Conservation (phyloP, 441 rosid genomes). For the Kokia cookei region DNA sequence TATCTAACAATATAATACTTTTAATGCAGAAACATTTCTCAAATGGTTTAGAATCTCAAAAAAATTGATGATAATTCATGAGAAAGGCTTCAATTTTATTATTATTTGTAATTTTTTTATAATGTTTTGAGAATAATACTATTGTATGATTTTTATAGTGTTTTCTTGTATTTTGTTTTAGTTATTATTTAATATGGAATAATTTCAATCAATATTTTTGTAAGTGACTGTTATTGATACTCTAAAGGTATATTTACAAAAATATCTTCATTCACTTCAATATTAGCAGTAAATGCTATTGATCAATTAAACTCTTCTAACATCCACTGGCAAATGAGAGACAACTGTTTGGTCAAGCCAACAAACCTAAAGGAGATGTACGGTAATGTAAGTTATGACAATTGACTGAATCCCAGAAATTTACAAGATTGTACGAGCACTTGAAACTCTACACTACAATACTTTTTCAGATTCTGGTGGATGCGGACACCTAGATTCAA, state of each 20-base stretch:
- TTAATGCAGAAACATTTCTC: too few relatives aligned
- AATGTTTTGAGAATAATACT: too few relatives aligned
- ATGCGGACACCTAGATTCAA: slow-evolving; percentile 29
- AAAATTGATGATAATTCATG: too few relatives aligned
- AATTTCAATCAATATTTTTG: too few relatives aligned
- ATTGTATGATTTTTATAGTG: too few relatives aligned
- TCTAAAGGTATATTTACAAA: slow-evolving; percentile 2
- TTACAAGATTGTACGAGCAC: slow-evolving; percentile 17
- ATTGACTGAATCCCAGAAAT: slow-evolving; percentile 4
- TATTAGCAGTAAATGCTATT: background rate
- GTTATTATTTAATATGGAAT: too few relatives aligned
- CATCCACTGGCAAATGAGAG: slow-evolving; percentile 15
- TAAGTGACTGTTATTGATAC: background rate
- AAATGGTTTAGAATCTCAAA: too few relatives aligned
- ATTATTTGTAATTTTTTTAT: too few relatives aligned
- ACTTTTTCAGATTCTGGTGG: slow-evolving; percentile 22
- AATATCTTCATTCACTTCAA: slow-evolving; percentile 13
- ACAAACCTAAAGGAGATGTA: background rate
- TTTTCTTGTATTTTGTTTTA: too few relatives aligned
- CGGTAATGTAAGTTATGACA: background rate
- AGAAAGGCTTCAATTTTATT: too few relatives aligned
- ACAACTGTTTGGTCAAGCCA: background rate
- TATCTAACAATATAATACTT: too few relatives aligned
- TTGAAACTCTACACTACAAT: slow-evolving; percentile 26
- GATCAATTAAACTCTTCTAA: slow-evolving; percentile 13